Evolutionary conservation across 352 stramenopile genomes (phyloP).

Genomic region (Phytophthora podocarpi): DNA sequence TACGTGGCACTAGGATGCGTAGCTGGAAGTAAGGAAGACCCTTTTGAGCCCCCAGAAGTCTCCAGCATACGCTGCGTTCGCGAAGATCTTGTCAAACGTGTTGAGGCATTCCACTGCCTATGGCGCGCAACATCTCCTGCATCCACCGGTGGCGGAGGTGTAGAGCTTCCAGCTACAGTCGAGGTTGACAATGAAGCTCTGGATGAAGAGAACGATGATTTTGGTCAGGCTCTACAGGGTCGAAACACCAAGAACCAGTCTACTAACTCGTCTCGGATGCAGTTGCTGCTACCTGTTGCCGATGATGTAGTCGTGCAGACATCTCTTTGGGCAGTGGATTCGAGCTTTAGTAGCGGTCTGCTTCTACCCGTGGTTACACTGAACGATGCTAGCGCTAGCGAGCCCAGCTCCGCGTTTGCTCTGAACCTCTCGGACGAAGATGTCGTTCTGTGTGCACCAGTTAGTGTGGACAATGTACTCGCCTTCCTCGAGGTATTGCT

Average conservation of each 20-base stretch:
- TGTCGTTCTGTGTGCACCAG: conserved; percentile 66
- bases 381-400: conserved; percentile 39
- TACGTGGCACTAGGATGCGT: conserved; percentile 82
- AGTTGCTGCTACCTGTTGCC: conserved; percentile 28
- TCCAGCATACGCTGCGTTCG: conserved; percentile 67
- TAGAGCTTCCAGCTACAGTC: conserved; percentile 39
- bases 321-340: conserved; percentile 71
- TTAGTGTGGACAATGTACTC: conserved; percentile 66
- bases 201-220: conserved; percentile 28
- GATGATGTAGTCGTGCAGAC: conserved; percentile 68
- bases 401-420: conserved; percentile 48
- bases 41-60: conserved; percentile 70
- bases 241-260: conserved; percentile 45
- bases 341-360: conserved; percentile 56
- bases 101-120: conserved; percentile 64
- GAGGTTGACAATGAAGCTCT: conserved; percentile 36
- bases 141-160: conserved; percentile 36
- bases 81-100: conserved; percentile 74
- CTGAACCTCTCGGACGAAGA: conserved; percentile 79
- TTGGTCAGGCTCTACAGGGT: background rate
- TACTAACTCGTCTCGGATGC: conserved; percentile 26
- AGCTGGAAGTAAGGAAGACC: conserved; percentile 79
- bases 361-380: conserved; percentile 76
- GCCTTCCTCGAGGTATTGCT: conserved; percentile 71
- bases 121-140: conserved; percentile 50